Conservation (phyloP, 225 moss, liverwort and hornwort genomes). For the Pseudoscleropodium purum region DNA sequence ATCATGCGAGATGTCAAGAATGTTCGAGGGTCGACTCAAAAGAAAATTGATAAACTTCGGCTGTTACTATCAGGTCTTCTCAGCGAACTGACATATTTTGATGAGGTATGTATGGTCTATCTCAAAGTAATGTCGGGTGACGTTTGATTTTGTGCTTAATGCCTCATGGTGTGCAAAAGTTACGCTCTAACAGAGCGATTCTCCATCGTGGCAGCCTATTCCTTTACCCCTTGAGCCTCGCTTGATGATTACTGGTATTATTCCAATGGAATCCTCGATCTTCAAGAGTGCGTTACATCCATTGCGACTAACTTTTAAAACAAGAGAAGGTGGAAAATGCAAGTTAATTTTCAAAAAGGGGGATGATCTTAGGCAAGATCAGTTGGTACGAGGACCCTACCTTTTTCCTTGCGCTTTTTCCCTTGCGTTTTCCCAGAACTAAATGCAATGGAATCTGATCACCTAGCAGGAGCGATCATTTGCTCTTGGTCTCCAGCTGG, state of each 20-base stretch:
- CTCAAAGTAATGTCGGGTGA: background rate
- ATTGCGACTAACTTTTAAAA: constrained; percentile 62
- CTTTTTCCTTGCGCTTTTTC: background rate
- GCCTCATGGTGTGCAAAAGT: background rate
- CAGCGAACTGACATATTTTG: constrained; percentile 85
- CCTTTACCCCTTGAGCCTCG: constrained; percentile 82
- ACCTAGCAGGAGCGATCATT: background rate
- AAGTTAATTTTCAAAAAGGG: constrained; percentile 92
- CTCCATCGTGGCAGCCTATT: constrained; percentile 49
- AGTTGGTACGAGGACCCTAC: constrained; percentile 42
- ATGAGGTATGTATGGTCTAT: constrained; percentile 41
- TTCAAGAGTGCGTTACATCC: constrained; percentile 81
- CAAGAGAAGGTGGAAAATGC: constrained; percentile 66
- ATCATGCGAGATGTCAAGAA: constrained; percentile 95
- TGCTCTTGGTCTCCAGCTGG: background rate
- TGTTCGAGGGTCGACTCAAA: constrained; percentile 71
- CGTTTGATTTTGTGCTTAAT: background rate
- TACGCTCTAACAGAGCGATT: background rate
- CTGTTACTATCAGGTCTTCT: constrained; percentile 76
- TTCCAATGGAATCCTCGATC: constrained; percentile 76
- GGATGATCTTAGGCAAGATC: constrained; percentile 89
- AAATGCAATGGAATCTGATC: background rate
- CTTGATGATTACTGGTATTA: constrained; percentile 82
- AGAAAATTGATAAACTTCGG: constrained; percentile 88
- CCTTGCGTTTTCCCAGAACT: background rate